Evolutionary conservation across 2,329 filamentous ascomycete species (phyloP), one percentile per base, ranked within the genome.

Genomic region (Claviceps sp.): DNA sequence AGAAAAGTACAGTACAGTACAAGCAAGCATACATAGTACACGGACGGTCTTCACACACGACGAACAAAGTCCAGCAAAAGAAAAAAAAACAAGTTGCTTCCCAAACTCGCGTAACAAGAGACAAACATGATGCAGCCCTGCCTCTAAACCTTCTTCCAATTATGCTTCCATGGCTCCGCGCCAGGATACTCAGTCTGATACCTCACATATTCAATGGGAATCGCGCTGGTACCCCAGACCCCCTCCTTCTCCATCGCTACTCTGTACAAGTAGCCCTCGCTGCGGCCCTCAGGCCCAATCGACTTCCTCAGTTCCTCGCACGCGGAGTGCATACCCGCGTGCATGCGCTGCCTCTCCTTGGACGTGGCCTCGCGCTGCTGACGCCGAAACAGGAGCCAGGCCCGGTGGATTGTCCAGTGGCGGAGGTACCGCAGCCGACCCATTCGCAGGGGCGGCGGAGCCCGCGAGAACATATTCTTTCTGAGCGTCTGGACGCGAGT

Each of bases 331-430:
- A 98, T 97, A 63, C 80, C 81, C 64, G 87, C 84, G 71, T 90
- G 89, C 73, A 82, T 77, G 55, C 87, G 76, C 71, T 89, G 81
- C 47, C 96, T 77, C 66, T 90, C 87, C 51, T 76, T 71, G 64
- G 87, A 77, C 50, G 81, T 76, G 39, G 73, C 70, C 57, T 78
- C 73, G 48, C 82, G 82, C 61, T 82, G 77, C 65, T 86, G 79
- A 59, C 83, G 78, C 61, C 84, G 82, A 70, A 85, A 85, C 34
- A 97, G 76, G 62, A 87, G 77, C 89, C 90, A 97, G 22, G 91
- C 91, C 61, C 93, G 89, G 75, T 97, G 90, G 69, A 98, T 97
- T 50, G 93, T 97, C 93, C 93, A 98, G 76, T 98, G 93, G 47
- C 93, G 87, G 57, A 98, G 82, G 69, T 82, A 80, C 52, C 93